Percentiles rank a stretch among this genome's conserved stretches.
phyloP scores from a whole-genome alignment of 352 stramenopile species.

The Globisporangium nodosum region DNA sequence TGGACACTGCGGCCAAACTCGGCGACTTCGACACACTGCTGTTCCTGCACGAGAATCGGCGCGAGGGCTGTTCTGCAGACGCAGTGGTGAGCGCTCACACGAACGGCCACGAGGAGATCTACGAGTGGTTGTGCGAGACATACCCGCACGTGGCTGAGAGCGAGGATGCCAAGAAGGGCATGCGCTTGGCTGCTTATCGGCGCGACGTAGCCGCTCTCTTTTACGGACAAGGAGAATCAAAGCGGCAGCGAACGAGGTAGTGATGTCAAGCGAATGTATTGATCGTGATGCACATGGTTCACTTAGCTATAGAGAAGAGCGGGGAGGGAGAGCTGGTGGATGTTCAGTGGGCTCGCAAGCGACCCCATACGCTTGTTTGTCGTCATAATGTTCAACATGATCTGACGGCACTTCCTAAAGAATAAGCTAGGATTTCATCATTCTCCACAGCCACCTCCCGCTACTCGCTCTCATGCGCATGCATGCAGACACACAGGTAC shows the following conservation, averaged over 20 bases:
- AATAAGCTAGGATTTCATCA: slow-evolving; percentile 36
- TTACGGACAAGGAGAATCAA: background rate
- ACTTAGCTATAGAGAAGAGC: background rate
- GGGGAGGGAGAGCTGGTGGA: slow-evolving; percentile 9
- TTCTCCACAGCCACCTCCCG: background rate
- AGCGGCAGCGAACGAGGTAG: background rate
- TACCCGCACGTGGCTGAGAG: background rate
- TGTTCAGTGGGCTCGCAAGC: slow-evolving; percentile 34
- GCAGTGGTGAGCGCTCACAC: background rate
- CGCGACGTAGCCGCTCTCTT: too few relatives aligned
- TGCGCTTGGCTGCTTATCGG: background rate
- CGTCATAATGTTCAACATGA: slow-evolving; percentile 76
- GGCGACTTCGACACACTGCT: background rate
- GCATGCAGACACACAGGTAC: background rate
- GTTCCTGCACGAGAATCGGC: background rate
- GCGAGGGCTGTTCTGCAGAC: background rate
- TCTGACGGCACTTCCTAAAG: slow-evolving; percentile 70
- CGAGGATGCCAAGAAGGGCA: background rate
- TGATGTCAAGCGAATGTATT: background rate
- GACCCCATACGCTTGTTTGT: slow-evolving; percentile 37
- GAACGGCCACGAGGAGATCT: background rate
- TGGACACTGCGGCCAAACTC: background rate
- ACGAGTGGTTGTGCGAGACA: background rate
- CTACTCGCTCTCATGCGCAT: background rate
- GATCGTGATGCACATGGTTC: background rate